Percentiles rank a stretch among this genome's conserved stretches.
Evolutionary conservation across 2,329 filamentous ascomycete genomes (phyloP).

Genomic region (Paracorniculantispora psalliotae): DNA sequence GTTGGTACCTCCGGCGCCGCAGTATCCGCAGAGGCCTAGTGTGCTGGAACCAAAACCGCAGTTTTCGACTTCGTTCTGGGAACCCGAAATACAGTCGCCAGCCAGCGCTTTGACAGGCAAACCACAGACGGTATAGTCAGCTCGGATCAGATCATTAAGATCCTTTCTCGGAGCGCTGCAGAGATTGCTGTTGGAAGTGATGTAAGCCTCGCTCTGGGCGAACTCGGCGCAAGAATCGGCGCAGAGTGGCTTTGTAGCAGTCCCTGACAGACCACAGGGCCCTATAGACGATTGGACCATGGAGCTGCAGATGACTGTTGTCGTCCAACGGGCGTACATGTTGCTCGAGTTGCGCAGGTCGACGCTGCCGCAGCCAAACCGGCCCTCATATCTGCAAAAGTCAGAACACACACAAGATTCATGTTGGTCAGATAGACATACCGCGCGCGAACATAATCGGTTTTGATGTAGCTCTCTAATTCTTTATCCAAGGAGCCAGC

Average conservation of each 20-base stretch:
- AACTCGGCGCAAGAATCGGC: conserved; percentile 84
- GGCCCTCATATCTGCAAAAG: conserved; percentile 63
- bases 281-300: conserved; percentile 84
- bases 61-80: conserved; percentile 75
- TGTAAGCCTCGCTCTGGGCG: conserved; percentile 82
- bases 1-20: conserved; percentile 75
- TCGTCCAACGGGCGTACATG: conserved; percentile 90
- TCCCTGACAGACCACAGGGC: conserved; percentile 60
- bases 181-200: conserved; percentile 67
- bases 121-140: conserved; percentile 88
- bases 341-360: conserved; percentile 73
- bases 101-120: conserved; percentile 76
- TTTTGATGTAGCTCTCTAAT: conserved; percentile 67
- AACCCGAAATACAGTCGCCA: conserved; percentile 68
- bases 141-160: conserved; percentile 72
- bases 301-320: conserved; percentile 85
- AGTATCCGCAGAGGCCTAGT: conserved; percentile 81
- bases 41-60: conserved; percentile 76
- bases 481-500: conserved; percentile 71
- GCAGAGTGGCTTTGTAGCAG: conserved; percentile 70
- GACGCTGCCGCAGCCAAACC: conserved; percentile 75
- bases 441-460: conserved; percentile 72
- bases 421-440: conserved; percentile 39
- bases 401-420: conserved; percentile 7
- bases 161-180: conserved; percentile 63